Conservation (phyloP, 2,329 filamentous ascomycete genomes). For the Colletotrichum tofieldiae region DNA sequence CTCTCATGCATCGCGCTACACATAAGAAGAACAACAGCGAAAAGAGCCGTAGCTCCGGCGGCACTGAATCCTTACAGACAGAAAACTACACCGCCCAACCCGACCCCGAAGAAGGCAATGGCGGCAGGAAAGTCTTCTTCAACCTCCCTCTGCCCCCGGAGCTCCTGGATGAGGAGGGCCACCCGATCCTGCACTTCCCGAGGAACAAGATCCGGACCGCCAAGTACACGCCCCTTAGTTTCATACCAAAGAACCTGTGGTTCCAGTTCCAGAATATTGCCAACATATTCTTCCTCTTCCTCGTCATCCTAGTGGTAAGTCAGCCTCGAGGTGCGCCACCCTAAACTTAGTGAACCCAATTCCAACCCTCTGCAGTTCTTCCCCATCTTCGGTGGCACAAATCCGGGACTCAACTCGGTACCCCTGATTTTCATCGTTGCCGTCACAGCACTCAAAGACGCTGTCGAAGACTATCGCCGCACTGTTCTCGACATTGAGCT, state of each 20-base stretch:
- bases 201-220: slow-evolving; percentile 98
- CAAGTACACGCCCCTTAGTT: slow-evolving; percentile 96
- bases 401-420: slow-evolving; percentile 90
- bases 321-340: slow-evolving; percentile 4
- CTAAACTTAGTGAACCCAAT: slow-evolving; percentile 17
- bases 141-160: slow-evolving; percentile 85
- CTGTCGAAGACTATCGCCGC: slow-evolving; percentile 93
- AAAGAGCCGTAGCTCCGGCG: slow-evolving; percentile 73
- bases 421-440: slow-evolving; percentile 93
- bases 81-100: slow-evolving; percentile 44
- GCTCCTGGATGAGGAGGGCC: slow-evolving; percentile 85
- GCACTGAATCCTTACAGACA: slow-evolving; percentile 48
- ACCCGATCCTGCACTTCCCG: slow-evolving; percentile 78
- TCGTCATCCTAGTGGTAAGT: slow-evolving; percentile 93
- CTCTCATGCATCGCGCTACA: slow-evolving; percentile 84
- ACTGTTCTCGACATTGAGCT: slow-evolving; percentile 93
- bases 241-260: slow-evolving; percentile 96
- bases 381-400: slow-evolving; percentile 92
- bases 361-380: slow-evolving; percentile 78
- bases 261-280: slow-evolving; percentile 99
- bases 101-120: slow-evolving; percentile 58
- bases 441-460: slow-evolving; percentile 94
- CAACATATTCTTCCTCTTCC: slow-evolving; percentile 98
- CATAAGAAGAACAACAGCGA: slow-evolving; percentile 75
- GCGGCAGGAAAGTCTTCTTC: slow-evolving; percentile 81